Conservation (phyloP, 306 rosid genomes). For the Rosa multiflora region DNA sequence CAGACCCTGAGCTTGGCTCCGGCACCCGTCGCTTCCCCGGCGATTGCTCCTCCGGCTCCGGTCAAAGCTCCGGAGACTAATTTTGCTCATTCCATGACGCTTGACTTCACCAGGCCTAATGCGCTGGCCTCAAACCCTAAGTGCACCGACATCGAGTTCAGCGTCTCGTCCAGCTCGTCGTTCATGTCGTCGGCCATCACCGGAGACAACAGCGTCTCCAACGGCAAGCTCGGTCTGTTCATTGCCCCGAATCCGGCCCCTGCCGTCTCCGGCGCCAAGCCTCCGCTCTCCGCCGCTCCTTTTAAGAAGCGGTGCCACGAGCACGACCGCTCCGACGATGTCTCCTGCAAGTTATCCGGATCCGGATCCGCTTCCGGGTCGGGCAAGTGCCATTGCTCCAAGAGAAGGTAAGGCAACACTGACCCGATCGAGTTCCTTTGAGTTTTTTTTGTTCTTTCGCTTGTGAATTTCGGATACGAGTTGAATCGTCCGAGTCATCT, state of each 20-base stretch:
- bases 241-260: slow-evolving; percentile 31
- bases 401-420: slow-evolving; percentile 57
- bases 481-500: not conserved
- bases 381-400: slow-evolving; percentile 81
- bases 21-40: slow-evolving; percentile 24
- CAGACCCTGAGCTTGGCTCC: slow-evolving; percentile 23
- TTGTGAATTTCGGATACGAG: not conserved
- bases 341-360: slow-evolving; percentile 59
- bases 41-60: slow-evolving; percentile 20
- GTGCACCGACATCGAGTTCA: slow-evolving; percentile 58
- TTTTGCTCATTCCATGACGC: slow-evolving; percentile 55
- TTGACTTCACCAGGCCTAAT: slow-evolving; percentile 71
- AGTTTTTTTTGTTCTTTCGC: no score
- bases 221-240: slow-evolving; percentile 76
- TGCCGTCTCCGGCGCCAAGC: slow-evolving; percentile 55
- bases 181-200: slow-evolving; percentile 88
- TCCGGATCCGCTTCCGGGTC: slow-evolving; percentile 48
- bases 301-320: slow-evolving; percentile 71
- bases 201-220: slow-evolving; percentile 84
- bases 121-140: slow-evolving; percentile 35
- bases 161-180: slow-evolving; percentile 83
- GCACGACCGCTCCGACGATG: slow-evolving; percentile 55
- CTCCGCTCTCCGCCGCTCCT: slow-evolving; percentile 49
- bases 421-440: not conserved
- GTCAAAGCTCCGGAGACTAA: slow-evolving; percentile 27